phyloP scores from a whole-genome alignment of 2,329 filamentous ascomycete species.

The Phyllosticta ampelicida region DNA sequence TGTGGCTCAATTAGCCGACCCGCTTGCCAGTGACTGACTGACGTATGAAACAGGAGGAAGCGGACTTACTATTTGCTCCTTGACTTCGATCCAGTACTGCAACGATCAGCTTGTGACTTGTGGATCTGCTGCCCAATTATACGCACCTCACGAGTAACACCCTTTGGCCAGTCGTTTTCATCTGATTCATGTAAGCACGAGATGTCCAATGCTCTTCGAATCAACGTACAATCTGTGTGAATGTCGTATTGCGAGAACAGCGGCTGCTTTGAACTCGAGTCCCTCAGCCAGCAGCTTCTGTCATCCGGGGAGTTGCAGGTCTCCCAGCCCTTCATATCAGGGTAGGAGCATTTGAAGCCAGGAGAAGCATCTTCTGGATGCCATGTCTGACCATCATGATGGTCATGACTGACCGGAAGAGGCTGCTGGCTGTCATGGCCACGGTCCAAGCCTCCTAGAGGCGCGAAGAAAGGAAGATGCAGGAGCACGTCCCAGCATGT shows the following conservation, averaged over 20 bases:
- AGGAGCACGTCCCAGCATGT: conserved; percentile 4
- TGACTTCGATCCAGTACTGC: conserved; percentile 12
- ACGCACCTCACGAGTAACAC: conserved; percentile 9
- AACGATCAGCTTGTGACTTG: background rate
- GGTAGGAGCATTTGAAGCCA: conserved; percentile 16
- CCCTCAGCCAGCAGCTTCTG: conserved; percentile 19
- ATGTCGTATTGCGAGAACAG: conserved; percentile 14
- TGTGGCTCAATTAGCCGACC: background rate
- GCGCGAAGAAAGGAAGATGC: conserved; percentile 4
- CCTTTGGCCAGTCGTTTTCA: conserved; percentile 8
- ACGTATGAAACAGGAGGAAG: background rate
- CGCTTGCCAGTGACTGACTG: background rate
- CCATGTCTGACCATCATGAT: background rate
- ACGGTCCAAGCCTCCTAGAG: background rate
- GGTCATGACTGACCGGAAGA: background rate
- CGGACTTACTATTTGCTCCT: background rate
- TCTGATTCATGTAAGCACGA: background rate
- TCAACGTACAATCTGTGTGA: conserved; percentile 15
- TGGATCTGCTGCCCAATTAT: background rate
- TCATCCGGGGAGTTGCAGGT: conserved; percentile 15
- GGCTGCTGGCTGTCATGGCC: conserved; percentile 2
- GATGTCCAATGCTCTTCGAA: background rate
- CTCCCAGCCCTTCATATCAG: conserved; percentile 13
- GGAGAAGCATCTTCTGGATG: conserved; percentile 4
- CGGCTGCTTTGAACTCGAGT: conserved; percentile 5